Evolutionary conservation across 164 flowering plant genomes (phyloP).

Genomic region (Tetracentron sinense): DNA sequence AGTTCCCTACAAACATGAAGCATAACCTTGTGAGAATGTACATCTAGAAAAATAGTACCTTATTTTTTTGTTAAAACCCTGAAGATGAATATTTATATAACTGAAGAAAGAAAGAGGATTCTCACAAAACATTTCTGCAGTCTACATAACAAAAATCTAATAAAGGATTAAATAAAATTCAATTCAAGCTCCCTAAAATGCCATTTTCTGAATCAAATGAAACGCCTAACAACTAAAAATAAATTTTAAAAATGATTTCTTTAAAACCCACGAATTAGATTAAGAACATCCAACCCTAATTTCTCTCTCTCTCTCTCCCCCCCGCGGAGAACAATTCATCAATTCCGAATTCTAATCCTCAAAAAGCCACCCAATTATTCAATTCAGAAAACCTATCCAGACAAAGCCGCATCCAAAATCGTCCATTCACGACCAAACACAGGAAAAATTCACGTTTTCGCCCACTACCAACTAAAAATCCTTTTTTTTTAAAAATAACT

Average conservation of each 20-base stretch:
- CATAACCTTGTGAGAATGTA: neutral
- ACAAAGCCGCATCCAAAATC: neutral
- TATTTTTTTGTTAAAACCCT: too few species aligned
- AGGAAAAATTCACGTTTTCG: neutral
- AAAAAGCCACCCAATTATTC: neutral
- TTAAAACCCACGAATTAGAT: neutral
- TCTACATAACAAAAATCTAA: neutral
- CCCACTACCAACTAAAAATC: neutral
- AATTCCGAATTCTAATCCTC: neutral
- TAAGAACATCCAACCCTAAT: neutral
- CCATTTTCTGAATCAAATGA: neutral
- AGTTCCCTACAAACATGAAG: neutral
- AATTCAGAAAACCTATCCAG: neutral
- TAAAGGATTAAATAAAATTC: neutral
- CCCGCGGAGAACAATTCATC: neutral
- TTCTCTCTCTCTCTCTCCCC: neutral
- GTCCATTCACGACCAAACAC: too few species aligned
- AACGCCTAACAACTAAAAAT: neutral
- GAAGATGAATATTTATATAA: neutral
- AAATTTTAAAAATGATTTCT: neutral
- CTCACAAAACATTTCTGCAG: too few species aligned
- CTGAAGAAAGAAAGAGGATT: neutral
- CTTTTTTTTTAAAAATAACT: neutral
- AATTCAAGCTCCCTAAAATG: neutral
- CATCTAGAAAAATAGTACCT: too few species aligned